Conservation (phyloP, 2,329 filamentous ascomycete species). For the Colletotrichum sp. region DNA sequence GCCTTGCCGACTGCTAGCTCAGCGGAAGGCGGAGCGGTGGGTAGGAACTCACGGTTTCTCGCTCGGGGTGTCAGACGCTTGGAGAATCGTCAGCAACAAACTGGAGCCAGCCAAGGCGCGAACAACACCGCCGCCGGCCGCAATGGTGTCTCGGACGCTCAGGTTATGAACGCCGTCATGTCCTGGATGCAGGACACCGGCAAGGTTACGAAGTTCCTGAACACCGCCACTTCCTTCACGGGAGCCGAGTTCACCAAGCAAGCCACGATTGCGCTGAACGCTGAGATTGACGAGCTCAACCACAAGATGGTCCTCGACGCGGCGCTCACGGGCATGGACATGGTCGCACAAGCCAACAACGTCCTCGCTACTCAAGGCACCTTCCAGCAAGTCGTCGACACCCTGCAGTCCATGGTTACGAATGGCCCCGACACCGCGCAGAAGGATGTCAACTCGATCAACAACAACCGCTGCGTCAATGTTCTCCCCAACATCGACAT, state of each 20-base stretch:
- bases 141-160: slow-evolving; percentile 18
- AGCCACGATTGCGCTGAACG: slow-evolving; percentile 25
- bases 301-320: slow-evolving; percentile 25
- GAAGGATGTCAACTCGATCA: slow-evolving; percentile 23
- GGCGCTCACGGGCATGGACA: slow-evolving; percentile 11
- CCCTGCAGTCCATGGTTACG: slow-evolving; percentile 23
- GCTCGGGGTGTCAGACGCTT: background rate
- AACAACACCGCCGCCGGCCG: background rate
- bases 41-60: background rate
- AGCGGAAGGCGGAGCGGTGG: background rate
- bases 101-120: background rate
- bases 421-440: slow-evolving; percentile 24
- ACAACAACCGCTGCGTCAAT: slow-evolving; percentile 25
- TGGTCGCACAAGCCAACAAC: slow-evolving; percentile 19
- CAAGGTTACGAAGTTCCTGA: slow-evolving; percentile 24
- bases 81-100: background rate
- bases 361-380: slow-evolving; percentile 23
- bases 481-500: slow-evolving; percentile 26
- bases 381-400: slow-evolving; percentile 24
- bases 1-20: slow-evolving; percentile 13
- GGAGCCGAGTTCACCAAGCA: slow-evolving; percentile 24
- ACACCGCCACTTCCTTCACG: slow-evolving; percentile 22
- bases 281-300: slow-evolving; percentile 25
- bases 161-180: slow-evolving; percentile 23
- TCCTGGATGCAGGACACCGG: slow-evolving; percentile 23